Evolutionary conservation across 2,329 filamentous ascomycete species (phyloP).

Genomic region (Lachnellula cervina): DNA sequence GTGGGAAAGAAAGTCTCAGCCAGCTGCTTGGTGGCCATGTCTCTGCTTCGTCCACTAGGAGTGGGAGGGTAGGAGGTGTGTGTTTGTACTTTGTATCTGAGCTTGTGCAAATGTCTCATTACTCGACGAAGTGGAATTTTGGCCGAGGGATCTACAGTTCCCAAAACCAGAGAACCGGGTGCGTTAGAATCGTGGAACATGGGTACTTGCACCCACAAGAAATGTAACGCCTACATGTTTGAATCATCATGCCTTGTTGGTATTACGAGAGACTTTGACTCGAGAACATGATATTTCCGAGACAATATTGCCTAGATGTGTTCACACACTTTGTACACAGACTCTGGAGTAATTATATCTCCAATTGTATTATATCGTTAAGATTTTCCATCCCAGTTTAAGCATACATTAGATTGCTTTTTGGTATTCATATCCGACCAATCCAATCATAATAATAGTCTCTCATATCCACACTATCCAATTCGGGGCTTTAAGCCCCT

Average conservation of each 20-base stretch:
- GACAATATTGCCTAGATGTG: neutral
- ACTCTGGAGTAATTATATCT: neutral
- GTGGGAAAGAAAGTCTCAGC: too few species aligned
- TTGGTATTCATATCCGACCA: neutral
- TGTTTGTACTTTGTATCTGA: neutral
- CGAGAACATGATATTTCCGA: neutral
- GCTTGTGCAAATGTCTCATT: neutral
- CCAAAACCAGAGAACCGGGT: neutral
- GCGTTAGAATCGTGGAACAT: neutral
- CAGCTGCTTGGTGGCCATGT: neutral
- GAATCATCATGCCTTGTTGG: neutral
- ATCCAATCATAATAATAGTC: constrained; percentile 2
- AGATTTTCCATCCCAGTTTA: neutral
- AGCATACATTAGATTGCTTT: constrained; percentile 2
- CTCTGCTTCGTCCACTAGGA: neutral
- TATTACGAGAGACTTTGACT: neutral
- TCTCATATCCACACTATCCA: neutral
- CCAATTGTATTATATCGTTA: neutral
- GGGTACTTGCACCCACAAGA: neutral
- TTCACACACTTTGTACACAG: neutral
- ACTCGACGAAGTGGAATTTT: too few species aligned
- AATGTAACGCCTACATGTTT: neutral
- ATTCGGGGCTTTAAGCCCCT: neutral
- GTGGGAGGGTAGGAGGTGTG: neutral
- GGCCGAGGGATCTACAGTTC: neutral